Conservation (phyloP, 2,329 filamentous ascomycete species). For the Albophoma yamanashiensis region DNA sequence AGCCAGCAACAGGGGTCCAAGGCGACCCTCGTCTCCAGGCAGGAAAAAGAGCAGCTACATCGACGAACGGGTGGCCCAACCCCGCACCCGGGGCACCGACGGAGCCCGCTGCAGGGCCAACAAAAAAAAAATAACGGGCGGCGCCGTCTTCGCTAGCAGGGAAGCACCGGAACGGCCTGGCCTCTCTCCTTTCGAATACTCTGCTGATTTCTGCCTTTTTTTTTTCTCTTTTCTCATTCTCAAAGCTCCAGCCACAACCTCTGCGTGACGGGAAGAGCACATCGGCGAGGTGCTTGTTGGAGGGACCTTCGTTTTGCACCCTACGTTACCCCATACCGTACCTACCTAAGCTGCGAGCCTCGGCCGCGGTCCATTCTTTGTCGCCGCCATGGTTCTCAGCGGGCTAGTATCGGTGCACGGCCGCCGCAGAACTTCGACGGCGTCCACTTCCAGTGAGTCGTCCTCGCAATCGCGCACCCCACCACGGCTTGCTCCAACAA, state of each 20-base stretch:
- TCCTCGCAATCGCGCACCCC: neutral
- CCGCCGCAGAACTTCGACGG: constrained; percentile 17
- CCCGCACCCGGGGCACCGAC: neutral
- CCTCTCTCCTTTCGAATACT: neutral
- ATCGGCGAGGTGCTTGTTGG: neutral
- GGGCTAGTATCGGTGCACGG: constrained; percentile 18
- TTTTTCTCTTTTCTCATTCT: neutral
- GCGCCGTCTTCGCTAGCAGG: neutral
- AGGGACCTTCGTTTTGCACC: neutral
- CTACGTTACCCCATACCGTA: too few relatives aligned
- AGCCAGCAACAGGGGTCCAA: neutral
- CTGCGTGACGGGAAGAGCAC: neutral
- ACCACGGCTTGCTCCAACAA: neutral
- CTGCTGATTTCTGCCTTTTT: too few relatives aligned
- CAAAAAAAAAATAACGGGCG: neutral
- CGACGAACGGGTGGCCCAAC: neutral
- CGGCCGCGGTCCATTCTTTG: neutral
- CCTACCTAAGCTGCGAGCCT: too few relatives aligned
- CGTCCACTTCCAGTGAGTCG: constrained; percentile 16
- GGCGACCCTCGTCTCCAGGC: neutral
- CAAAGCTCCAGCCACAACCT: neutral
- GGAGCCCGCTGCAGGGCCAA: neutral
- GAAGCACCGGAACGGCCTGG: neutral
- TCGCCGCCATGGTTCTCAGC: constrained; percentile 19
- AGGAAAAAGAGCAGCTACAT: neutral